phyloP scores from a whole-genome alignment of 257 asterid genomes.

The Coffea canephora region DNA sequence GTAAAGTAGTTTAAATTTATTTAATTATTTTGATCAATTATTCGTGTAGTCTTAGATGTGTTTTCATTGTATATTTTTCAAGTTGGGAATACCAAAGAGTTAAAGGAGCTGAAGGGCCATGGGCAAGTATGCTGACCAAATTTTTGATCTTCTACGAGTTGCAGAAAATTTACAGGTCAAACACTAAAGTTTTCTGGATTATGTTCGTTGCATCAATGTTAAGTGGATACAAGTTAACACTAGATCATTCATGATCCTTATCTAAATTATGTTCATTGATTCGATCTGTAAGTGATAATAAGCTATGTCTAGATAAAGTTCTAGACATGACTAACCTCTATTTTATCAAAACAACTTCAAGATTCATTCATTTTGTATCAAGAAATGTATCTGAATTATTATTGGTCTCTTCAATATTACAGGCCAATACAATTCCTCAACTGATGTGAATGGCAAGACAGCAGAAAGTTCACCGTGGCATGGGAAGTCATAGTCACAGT shows the following conservation, averaged over 20 bases:
- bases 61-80: background rate
- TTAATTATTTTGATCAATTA: background rate
- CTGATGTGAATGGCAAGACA: conserved; percentile 28
- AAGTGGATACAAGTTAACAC: background rate
- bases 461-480: conserved; percentile 57
- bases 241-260: background rate
- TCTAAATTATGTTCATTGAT: no score
- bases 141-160: background rate
- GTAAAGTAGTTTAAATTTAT: conserved; percentile 20
- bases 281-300: background rate
- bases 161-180: background rate
- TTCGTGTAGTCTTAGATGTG: no score
- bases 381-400: background rate
- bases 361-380: background rate
- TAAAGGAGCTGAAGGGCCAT: background rate
- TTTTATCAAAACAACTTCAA: background rate
- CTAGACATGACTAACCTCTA: background rate
- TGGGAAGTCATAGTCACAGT: conserved; percentile 38
- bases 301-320: background rate
- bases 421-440: conserved; percentile 42
- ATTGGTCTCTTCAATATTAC: background rate
- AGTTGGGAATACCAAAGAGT: background rate
- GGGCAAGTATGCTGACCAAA: background rate
- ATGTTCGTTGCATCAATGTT: background rate
- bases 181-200: background rate